A percentile compares a stretch with the other conserved stretches of the same genome.
Evolutionary conservation across 345 rosid genomes (phyloP).

Genomic region (Ailanthus altissimus): DNA sequence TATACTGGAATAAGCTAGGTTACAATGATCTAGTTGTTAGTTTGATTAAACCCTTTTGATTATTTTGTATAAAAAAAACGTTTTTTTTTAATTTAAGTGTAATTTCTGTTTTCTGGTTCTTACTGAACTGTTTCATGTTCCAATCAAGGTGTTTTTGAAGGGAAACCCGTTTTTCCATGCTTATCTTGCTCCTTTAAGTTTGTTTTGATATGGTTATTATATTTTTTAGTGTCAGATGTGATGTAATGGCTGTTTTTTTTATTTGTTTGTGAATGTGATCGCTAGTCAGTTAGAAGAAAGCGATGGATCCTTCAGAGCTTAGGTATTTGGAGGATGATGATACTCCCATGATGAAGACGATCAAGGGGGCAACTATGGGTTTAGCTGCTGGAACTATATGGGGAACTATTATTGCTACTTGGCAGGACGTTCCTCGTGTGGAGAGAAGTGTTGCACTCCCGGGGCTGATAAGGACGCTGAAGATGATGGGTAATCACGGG

Average conservation of each 20-base stretch:
- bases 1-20: background rate
- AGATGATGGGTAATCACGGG: conserved; percentile 96
- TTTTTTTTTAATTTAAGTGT: background rate
- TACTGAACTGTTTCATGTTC: too few species aligned
- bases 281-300: conserved; percentile 28
- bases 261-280: conserved; percentile 9
- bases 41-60: background rate
- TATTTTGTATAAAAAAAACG: background rate
- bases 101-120: background rate
- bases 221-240: background rate
- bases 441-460: conserved; percentile 96
- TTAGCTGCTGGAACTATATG: conserved; percentile 80
- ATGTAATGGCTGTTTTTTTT: background rate
- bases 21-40: background rate
- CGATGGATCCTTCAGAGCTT: conserved; percentile 78
- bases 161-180: too few species aligned
- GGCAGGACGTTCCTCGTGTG: conserved; percentile 97
- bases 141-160: background rate
- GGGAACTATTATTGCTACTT: conserved; percentile 85
- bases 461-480: conserved; percentile 78
- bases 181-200: background rate
- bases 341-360: conserved; percentile 68
- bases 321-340: conserved; percentile 89
- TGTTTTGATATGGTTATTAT: background rate
- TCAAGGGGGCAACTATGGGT: conserved; percentile 84